Base-by-base conservation (phyloP, 2,329 filamentous ascomycete species). In the Fusarium mundagurra region DNA sequence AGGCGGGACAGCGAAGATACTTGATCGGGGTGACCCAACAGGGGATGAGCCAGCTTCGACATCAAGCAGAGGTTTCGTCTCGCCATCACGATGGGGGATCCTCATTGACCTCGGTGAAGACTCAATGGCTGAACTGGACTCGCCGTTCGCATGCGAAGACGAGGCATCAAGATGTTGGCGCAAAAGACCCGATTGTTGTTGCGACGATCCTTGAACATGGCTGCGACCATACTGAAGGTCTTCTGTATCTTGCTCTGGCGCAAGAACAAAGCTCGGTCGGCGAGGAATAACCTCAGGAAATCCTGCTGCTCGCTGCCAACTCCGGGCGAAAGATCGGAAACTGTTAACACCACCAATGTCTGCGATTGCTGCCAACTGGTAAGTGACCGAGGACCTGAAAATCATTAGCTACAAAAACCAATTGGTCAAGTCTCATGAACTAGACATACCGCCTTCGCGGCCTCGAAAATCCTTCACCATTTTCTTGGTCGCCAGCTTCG, bases 261-360 rank as follows among this genome's bases (percentile, higher is more conserved):
- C 87, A 71, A 91, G 88, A 61, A 94, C 86, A 80, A 97, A 94
- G 39, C 93, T 92, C 20, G 92, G 91, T 22, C 92, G 90, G 63
- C 93, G 92, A 10, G 94, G 94, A 39, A 96, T 92, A 76, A 98
- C 94, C 82, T 98, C 95, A 73, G 91, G 89, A 82, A 98, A 98
- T 65, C 89, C 92, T 33, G 95, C 94, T 43, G 96, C 96, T 81
- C 96, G 92, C 83, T 96, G 94, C 93, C 95, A 98, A 77, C 94
- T 97, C 69, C 93, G 90, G 50, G 95, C 94, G 81, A 98, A 98
- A 79, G 95, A 97, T 79, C 96, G 92, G 78, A 98, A 93, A 82
- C 94, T 97, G 86, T 98, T 98, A 70, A 95, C 92, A 58, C 96
- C 96, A 73, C 96, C 96, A 54, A 94, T 92, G 69, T 97, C 92